A percentile compares a stretch with the other conserved stretches of the same genome.
Conservation (phyloP, 805 yeast species). For the Nakazawaea ernobii region DNA sequence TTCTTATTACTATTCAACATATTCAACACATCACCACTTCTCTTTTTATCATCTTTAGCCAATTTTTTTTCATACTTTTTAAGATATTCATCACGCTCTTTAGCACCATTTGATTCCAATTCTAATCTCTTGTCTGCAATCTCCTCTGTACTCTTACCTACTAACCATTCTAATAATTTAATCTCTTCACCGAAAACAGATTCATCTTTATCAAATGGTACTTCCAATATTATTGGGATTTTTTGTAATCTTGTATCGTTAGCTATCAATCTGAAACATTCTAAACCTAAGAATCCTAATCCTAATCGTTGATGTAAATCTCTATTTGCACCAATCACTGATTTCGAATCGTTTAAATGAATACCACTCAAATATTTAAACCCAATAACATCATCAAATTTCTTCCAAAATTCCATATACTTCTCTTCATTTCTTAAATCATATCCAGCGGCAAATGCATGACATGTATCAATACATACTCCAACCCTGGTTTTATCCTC, state of each 20-base stretch:
- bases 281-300: slow-evolving; percentile 82
- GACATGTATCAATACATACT: slow-evolving; percentile 95
- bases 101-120: slow-evolving; percentile 55
- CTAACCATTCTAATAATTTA: slow-evolving; percentile 76
- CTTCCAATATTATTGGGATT: slow-evolving; percentile 82
- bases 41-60: slow-evolving; percentile 23
- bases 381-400: slow-evolving; percentile 74
- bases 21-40: slow-evolving; percentile 10
- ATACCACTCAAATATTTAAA: slow-evolving; percentile 68
- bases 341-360: slow-evolving; percentile 92
- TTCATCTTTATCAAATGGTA: slow-evolving; percentile 71
- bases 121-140: slow-evolving; percentile 45
- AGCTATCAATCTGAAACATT: slow-evolving; percentile 73
- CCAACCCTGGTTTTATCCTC: slow-evolving; percentile 85
- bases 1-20: slow-evolving; percentile 4
- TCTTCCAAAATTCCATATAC: slow-evolving; percentile 64
- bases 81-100: slow-evolving; percentile 64
- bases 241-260: slow-evolving; percentile 55
- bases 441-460: slow-evolving; percentile 93
- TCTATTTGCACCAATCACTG: slow-evolving; percentile 83
- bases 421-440: slow-evolving; percentile 61
- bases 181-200: slow-evolving; percentile 74
- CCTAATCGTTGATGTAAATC: slow-evolving; percentile 92
- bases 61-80: slow-evolving; percentile 57
- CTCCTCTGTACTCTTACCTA: slow-evolving; percentile 49